A percentile compares a stretch with the other conserved stretches of the same genome.
phyloP scores from a whole-genome alignment of 1,139 yeast genomes.

The Schizosaccharomyces versatilis region DNA sequence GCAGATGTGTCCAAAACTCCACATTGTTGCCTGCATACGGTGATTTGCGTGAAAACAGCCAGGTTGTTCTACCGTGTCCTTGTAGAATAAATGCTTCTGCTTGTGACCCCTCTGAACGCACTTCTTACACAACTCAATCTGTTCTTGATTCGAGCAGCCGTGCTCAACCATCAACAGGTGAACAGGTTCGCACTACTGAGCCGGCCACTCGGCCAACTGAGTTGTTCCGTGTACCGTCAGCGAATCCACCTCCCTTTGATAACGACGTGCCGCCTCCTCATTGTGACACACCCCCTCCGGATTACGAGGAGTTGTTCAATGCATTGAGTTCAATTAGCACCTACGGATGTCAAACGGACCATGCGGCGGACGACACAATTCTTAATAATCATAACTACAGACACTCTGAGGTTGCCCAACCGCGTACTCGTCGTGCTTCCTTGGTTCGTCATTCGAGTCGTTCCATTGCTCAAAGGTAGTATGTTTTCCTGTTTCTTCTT shows the following conservation, averaged over 20 bases:
- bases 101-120: not conserved
- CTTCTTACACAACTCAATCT: not conserved
- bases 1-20: not conserved
- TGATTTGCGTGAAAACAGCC: not conserved
- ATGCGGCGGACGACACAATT: not conserved
- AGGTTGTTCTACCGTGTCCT: conserved; percentile 1
- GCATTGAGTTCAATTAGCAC: not conserved
- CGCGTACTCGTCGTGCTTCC: too few relatives aligned
- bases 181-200: too few relatives aligned
- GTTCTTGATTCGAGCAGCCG: not conserved
- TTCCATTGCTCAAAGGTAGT: too few relatives aligned
- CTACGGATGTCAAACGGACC: not conserved
- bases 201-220: conserved; percentile 21
- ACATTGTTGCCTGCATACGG: not conserved
- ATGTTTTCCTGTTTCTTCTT: too few relatives aligned
- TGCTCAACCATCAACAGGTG: not conserved
- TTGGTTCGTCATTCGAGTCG: too few relatives aligned
- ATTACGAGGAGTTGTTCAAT: conserved; percentile 10
- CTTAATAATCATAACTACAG: not conserved
- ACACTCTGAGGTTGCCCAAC: too few relatives aligned
- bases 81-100: not conserved
- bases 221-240: conserved; percentile 23
- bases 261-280: conserved; percentile 23
- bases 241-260: conserved; percentile 27
- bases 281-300: conserved; percentile 15